Conservation (phyloP, 176 grass and related monocot genomes). For the Aegilops sharonensis region DNA sequence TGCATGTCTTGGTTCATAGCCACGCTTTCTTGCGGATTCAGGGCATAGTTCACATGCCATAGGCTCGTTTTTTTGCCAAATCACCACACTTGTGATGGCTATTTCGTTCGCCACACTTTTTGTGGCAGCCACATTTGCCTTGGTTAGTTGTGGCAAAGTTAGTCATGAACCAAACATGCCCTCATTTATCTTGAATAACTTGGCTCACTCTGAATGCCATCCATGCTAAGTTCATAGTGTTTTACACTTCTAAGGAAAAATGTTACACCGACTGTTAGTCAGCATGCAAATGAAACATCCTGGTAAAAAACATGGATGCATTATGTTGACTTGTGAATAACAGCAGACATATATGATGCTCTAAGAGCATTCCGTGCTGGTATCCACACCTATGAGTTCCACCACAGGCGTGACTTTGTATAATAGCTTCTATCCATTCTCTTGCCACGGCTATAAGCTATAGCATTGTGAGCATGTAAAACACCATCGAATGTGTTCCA, state of each 20-base stretch:
- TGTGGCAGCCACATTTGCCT: background rate
- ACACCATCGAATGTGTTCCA: background rate
- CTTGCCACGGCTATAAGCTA: slow-evolving; percentile 15
- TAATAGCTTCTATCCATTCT: slow-evolving; percentile 5
- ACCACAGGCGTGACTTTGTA: slow-evolving; percentile 13
- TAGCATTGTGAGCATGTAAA: slow-evolving; percentile 15
- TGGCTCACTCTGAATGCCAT: slow-evolving; percentile 9
- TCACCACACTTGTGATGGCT: background rate
- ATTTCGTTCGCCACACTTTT: background rate
- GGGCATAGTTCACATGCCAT: background rate
- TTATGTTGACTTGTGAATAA: slow-evolving; percentile 10
- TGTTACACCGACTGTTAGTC: background rate
- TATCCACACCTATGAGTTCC: background rate
- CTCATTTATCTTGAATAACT: background rate
- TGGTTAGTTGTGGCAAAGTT: background rate
- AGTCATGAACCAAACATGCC: background rate
- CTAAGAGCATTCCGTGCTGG: background rate
- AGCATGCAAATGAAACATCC: background rate
- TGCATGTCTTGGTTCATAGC: background rate
- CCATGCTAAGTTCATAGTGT: background rate
- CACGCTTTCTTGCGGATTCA: background rate
- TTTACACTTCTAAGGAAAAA: slow-evolving; percentile 4
- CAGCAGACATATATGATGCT: background rate
- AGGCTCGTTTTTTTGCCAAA: background rate
- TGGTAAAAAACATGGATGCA: background rate